Evolutionary conservation across 225 moss, liverwort and hornwort species (phyloP), one percentile per base, ranked within the genome.

Genomic region (Antitrichia curtipendula): DNA sequence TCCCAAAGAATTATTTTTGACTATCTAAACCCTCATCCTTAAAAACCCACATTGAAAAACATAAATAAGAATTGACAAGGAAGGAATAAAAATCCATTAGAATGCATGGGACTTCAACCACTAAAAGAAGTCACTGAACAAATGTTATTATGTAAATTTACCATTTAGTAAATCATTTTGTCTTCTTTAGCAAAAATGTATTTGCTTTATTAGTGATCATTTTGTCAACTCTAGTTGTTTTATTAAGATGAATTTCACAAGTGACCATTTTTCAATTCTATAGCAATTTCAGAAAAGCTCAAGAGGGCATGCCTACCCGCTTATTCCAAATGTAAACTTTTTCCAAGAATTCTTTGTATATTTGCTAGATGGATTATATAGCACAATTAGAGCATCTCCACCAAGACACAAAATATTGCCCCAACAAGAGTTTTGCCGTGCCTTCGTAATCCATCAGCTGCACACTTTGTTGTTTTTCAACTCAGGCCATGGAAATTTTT

Each of bases 221-320:
- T 70, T 70, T 40, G 8, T 14, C 40, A 41, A 40, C 41, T 41
- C 13, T 41, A 24, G 19, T 14, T 70, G 5, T 70, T 70, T 38
- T 70, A 8, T 41, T 65, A 7, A n/a, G 68, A 13, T 25, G 8
- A 41, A 27, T 43, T 43, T 43, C 0, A 43, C 0, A 28, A 72
- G 6, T 28, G 71, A 45, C 9, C 45, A 43, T 6, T 45, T 72
- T 0, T 40, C 8, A 16, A 8, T 72, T 45, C 9, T 38, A 2
- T 16, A 6, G 28, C 28, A 72, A 72, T 43, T 27, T 3, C 0
- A 0, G 0, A 5, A 41, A 1, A 25, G 6, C 4, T 43, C 3
- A 43, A 43, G 43, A 9, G 0, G 25, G 8, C 16, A 43, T 43
- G 6, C 0, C 70, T 9, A 41, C 4, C 8, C 1, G 27, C 15